These are phyloP conservation scores for Ilyonectria mors-panacis DNA, from an alignment of 2,329 filamentous ascomycete genomes.

Conservation along the genomic window DNA sequence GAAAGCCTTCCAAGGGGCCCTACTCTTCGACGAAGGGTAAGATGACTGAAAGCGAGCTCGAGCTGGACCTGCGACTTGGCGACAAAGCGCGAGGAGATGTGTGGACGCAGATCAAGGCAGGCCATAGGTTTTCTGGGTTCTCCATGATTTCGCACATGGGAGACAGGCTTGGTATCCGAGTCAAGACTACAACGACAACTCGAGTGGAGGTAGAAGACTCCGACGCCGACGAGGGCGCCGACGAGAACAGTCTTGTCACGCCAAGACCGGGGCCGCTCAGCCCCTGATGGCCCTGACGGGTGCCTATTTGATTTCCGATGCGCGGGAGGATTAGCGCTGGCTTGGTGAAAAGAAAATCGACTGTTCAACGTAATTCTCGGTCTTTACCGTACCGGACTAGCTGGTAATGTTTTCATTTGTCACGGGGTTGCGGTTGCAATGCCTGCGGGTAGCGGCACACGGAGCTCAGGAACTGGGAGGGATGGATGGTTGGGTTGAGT, in stretches of 20 bases:
- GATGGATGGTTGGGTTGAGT: neutral
- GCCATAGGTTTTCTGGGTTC: slow-evolving; percentile 37
- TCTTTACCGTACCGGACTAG: slow-evolving; percentile 8
- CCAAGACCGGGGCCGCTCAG: slow-evolving; percentile 18
- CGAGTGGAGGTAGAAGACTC: slow-evolving; percentile 13
- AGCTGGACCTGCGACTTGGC: slow-evolving; percentile 46
- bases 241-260: slow-evolving; percentile 12
- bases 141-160: slow-evolving; percentile 44
- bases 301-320: neutral
- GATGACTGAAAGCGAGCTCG: slow-evolving; percentile 45
- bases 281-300: neutral
- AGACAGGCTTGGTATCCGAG: slow-evolving; percentile 41
- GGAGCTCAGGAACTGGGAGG: neutral
- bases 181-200: slow-evolving; percentile 42
- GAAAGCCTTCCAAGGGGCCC: neutral
- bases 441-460: neutral
- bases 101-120: slow-evolving; percentile 50
- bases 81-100: slow-evolving; percentile 51
- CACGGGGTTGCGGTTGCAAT: slow-evolving; percentile 6
- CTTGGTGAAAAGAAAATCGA: neutral
- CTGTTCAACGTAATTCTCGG: slow-evolving; percentile 3
- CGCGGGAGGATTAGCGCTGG: neutral
- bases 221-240: slow-evolving; percentile 18
- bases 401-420: slow-evolving; percentile 17
- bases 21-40: slow-evolving; percentile 8